These are phyloP conservation scores for Arthrobotrys iridis DNA, from an alignment of 2,329 filamentous ascomycete genomes.

Conservation along the genomic window DNA sequence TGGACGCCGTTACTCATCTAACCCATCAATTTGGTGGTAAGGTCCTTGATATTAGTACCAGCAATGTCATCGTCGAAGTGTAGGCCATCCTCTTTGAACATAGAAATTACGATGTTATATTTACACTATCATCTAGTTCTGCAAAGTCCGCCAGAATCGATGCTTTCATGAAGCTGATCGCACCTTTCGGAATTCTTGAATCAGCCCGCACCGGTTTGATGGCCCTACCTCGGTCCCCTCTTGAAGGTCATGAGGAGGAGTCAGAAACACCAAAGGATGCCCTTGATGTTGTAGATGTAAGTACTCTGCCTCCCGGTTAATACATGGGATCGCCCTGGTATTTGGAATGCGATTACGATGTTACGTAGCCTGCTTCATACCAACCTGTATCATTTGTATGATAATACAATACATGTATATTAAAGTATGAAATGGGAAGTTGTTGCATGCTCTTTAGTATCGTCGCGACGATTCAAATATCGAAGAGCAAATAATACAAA, in stretches of 20 bases:
- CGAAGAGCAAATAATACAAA: conserved; percentile 20
- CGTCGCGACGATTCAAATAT: conserved; percentile 20
- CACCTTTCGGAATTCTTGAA: conserved; percentile 94
- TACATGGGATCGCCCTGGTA: no score
- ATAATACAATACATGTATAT: conserved; percentile 36
- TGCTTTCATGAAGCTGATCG: conserved; percentile 95
- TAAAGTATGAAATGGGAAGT: background rate
- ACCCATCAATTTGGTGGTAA: conserved; percentile 98
- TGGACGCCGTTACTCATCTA: conserved; percentile 95
- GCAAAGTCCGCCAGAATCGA: conserved; percentile 94
- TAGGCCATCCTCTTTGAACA: conserved; percentile 66
- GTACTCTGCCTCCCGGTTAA: conserved; percentile 88
- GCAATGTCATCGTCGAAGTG: conserved; percentile 98
- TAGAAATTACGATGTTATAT: background rate
- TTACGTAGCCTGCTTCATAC: background rate
- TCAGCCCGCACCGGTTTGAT: conserved; percentile 95
- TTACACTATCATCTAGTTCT: conserved; percentile 68
- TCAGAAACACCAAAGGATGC: conserved; percentile 78
- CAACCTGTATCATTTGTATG: conserved; percentile 29
- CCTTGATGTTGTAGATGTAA: conserved; percentile 92
- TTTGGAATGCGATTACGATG: background rate
- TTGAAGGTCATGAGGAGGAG: conserved; percentile 75
- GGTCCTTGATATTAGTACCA: conserved; percentile 96
- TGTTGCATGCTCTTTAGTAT: background rate
- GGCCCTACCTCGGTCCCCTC: conserved; percentile 91